phyloP scores from a whole-genome alignment of 805 yeast species.

The Pichia ethanolica region DNA sequence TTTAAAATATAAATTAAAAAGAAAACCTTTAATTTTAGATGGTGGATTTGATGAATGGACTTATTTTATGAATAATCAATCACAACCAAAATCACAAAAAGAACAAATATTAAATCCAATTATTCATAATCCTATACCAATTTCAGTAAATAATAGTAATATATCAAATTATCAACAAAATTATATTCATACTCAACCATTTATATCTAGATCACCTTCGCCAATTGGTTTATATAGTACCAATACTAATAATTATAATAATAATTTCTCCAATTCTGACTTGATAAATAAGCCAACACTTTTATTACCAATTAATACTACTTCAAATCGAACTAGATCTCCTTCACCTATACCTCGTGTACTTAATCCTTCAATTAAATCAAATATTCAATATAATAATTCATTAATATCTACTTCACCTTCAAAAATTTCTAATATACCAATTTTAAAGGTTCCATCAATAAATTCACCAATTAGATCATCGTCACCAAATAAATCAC shows the following conservation, averaged over 20 bases:
- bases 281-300: too few species aligned
- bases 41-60: constrained; percentile 67
- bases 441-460: neutral
- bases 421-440: neutral
- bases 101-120: neutral
- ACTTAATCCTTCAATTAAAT: too few species aligned
- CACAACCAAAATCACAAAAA: neutral
- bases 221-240: neutral
- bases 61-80: constrained; percentile 12
- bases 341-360: too few species aligned
- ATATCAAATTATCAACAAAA: neutral
- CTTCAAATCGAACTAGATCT: too few species aligned
- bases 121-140: neutral
- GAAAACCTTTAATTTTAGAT: constrained; percentile 37
- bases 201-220: constrained; percentile 9
- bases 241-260: neutral
- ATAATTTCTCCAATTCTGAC: too few species aligned
- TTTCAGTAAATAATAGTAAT: neutral
- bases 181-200: constrained; percentile 4
- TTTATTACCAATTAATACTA: too few species aligned
- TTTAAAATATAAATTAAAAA: constrained; percentile 26
- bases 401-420: neutral
- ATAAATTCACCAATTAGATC: neutral
- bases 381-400: neutral
- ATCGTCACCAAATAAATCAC: constrained; percentile 4